Base-by-base conservation (phyloP, 257 asterid genomes). In the Haberlea rhodopensis region DNA sequence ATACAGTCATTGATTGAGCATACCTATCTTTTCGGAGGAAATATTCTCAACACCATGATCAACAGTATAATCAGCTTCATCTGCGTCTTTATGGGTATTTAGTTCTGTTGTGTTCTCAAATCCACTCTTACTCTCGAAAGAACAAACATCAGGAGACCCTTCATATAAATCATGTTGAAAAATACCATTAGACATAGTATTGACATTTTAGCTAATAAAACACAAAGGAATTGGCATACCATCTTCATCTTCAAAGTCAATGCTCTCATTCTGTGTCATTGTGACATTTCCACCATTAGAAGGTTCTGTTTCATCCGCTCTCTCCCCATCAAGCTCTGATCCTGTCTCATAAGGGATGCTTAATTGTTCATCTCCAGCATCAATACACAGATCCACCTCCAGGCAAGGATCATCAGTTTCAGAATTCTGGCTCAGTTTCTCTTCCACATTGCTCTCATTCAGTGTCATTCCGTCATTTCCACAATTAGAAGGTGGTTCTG, bases 211-310 rank as follows among this genome's bases (percentile, higher is more conserved):
- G 53, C 24, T 22, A 20, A 34, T 37, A 18, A 23, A 43, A 11
- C 19, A 46, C 46, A 22, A 22, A 54, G n/a, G 6, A 18, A 19
- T 1, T 27, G 21, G 4, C 68, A 27, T 59, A 73, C 82, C 77
- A 53, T 60, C 63, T 26, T 23, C 48, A 27, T 63, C 71, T 59
- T 62, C 69, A 19, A 61, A 60, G 56, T 63, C 72, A 23, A 53
- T 58, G 56, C 52, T 46, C 66, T 18, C 16, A n/a, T n/a, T n/a
- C n/a, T n/a, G n/a, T n/a, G n/a, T n/a, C n/a, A n/a, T 28, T n/a
- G n/a, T n/a, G n/a, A n/a, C n/a, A n/a, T n/a, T n/a, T n/a, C n/a
- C n/a, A n/a, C n/a, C n/a, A n/a, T n/a, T 28, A 28, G 6, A 28
- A 28, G 32, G 32, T 28, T 28, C 32, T 28, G 32, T 28, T 28